Base-by-base conservation (phyloP, 495 filamentous ascomycete species). In the Aspergillus panamensis region DNA sequence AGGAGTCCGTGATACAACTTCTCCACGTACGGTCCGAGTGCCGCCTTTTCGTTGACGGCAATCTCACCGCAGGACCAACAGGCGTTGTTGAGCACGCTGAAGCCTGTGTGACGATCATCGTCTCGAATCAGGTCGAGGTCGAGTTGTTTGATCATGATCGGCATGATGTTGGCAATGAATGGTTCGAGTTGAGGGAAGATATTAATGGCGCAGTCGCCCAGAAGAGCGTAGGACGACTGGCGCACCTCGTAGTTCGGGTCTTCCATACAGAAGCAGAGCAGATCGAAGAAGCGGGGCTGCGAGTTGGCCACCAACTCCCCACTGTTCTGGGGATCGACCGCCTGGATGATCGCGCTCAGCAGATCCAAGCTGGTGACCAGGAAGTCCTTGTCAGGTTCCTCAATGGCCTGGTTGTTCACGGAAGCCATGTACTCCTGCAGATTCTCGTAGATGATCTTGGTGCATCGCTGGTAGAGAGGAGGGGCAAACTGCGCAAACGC, bases 41-140 rank as follows among this genome's bases (percentile, higher is more conserved):
- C 81, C 62, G 90, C 84, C 64, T 90, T 84, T 71, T 94, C 84
- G 63, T 91, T 85, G 71, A 97, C 85, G 8, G 91, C 86, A 56
- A 99, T 95, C 74, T 99, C 94, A 16, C 94, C 94, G 20, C 85
- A 88, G 31, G 92, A 94, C 94, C 94, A 99, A 77, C 95, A 97
- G 30, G 94, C 92, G 67, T 99, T 99, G 80, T 97, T 99, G 56
- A 97, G 81, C 16, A 96, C 93, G 44, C 88, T 87, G 70, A 96
- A 97, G 8, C 86, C 85, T 8, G 84, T 90, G 55, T 84, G 79
- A 29, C 87, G 80, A 57, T 91, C 88, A 48, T 91, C 86, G 51
- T 90, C 84, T 7, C 83, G 72, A 45, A 91, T 83, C 48, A 82
- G 75, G 55, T 90, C 87, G 44, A 97, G 75, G 64, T 97, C 92